phyloP scores from a whole-genome alignment of 2,329 filamentous ascomycete species.

The Exophiala calicioides region DNA sequence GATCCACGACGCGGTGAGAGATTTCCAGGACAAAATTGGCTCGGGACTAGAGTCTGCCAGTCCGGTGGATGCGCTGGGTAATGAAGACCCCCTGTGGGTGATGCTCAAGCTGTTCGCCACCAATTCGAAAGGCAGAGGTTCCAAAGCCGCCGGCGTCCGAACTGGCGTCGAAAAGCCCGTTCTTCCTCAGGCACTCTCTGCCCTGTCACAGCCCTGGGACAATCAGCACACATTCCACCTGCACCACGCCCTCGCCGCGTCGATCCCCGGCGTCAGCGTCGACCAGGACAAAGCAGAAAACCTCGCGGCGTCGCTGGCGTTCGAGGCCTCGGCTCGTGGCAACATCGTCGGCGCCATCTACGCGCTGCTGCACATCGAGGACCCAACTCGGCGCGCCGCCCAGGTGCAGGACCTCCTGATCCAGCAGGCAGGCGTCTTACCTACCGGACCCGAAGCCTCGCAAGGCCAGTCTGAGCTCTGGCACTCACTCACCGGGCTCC shows the following conservation, averaged over 20 bases:
- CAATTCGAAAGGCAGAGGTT: conserved; percentile 31
- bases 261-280: conserved; percentile 55
- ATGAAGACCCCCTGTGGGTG: conserved; percentile 72
- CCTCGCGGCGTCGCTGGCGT: conserved; percentile 63
- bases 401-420: conserved; percentile 73
- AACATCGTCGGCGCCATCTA: conserved; percentile 73
- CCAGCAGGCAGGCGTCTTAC: conserved; percentile 67
- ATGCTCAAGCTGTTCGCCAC: conserved; percentile 76
- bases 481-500: conserved; percentile 60
- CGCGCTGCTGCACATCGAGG: conserved; percentile 74
- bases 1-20: conserved; percentile 69
- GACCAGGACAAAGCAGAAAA: conserved; percentile 65
- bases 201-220: conserved; percentile 74
- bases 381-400: conserved; percentile 61
- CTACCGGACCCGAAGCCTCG: conserved; percentile 40
- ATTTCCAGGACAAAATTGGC: conserved; percentile 72
- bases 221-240: conserved; percentile 83
- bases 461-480: conserved; percentile 43
- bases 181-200: conserved; percentile 71
- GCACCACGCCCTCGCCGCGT: conserved; percentile 62
- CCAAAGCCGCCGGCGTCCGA: conserved; percentile 9
- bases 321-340: conserved; percentile 54
- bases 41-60: conserved; percentile 67
- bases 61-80: conserved; percentile 67
- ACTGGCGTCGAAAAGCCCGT: conserved; percentile 40